A percentile compares a stretch with the other conserved stretches of the same genome.
These are phyloP conservation scores for Sordariomycetes sp. DNA, from an alignment of 2,329 filamentous ascomycete genomes.

Conservation along the genomic window DNA sequence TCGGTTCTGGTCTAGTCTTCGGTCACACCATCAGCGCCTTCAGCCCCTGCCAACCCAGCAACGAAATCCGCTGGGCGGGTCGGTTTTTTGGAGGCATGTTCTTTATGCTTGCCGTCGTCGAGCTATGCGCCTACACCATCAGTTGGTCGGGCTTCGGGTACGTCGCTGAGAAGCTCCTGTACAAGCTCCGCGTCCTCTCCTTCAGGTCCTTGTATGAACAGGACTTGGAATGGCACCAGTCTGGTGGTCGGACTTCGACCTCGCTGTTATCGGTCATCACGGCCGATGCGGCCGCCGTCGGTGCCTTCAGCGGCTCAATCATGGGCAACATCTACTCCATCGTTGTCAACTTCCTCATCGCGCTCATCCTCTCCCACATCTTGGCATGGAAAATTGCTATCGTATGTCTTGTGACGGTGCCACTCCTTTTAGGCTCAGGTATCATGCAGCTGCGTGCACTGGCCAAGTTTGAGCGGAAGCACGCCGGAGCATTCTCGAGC, in stretches of 20 bases:
- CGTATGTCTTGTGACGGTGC: slow-evolving; percentile 60
- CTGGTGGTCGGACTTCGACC: slow-evolving; percentile 50
- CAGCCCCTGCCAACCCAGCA: slow-evolving; percentile 35
- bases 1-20: slow-evolving; percentile 43
- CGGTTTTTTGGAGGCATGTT: slow-evolving; percentile 48
- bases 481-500: slow-evolving; percentile 54
- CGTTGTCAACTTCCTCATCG: slow-evolving; percentile 56
- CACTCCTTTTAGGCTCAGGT: slow-evolving; percentile 58
- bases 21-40: slow-evolving; percentile 29
- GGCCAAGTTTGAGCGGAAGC: slow-evolving; percentile 51
- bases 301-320: slow-evolving; percentile 61
- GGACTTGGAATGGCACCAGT: slow-evolving; percentile 63
- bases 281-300: slow-evolving; percentile 57
- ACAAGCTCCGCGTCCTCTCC: slow-evolving; percentile 52
- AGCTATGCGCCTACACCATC: slow-evolving; percentile 43
- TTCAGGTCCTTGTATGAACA: slow-evolving; percentile 58
- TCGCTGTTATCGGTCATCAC: slow-evolving; percentile 59
- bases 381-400: slow-evolving; percentile 70
- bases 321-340: slow-evolving; percentile 62
- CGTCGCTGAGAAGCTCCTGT: slow-evolving; percentile 54
- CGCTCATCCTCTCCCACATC: slow-evolving; percentile 60
- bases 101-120: slow-evolving; percentile 39
- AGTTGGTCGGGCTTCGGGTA: slow-evolving; percentile 42
- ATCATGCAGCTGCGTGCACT: slow-evolving; percentile 59
- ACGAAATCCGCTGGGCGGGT: slow-evolving; percentile 23